Percentiles rank a stretch among this genome's conserved stretches.
phyloP scores from a whole-genome alignment of 2,329 filamentous ascomycete genomes.

The Waltergamsia citrina region DNA sequence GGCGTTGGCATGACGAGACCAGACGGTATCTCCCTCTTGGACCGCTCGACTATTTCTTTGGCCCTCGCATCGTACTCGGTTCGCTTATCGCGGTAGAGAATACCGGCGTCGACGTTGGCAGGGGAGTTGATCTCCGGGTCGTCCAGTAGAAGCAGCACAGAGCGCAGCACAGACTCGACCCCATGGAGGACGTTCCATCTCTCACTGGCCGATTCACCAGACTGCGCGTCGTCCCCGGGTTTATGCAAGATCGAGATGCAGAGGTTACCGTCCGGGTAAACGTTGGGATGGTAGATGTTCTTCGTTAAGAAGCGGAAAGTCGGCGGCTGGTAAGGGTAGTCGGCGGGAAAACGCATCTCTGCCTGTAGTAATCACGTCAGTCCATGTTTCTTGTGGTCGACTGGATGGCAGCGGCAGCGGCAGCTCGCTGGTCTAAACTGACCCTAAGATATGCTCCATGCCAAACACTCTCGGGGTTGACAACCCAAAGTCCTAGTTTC shows the following conservation, averaged over 20 bases:
- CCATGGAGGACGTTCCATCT: conserved; percentile 92
- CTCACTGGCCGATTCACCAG: conserved; percentile 80
- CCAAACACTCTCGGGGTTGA: conserved; percentile 87
- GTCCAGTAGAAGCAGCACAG: conserved; percentile 83
- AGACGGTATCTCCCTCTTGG: conserved; percentile 69
- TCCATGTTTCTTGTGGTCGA: too few species aligned
- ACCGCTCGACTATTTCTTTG: conserved; percentile 58
- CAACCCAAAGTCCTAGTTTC: conserved; percentile 80
- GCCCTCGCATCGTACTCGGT: conserved; percentile 62
- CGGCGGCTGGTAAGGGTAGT: conserved; percentile 85
- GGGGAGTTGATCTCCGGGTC: conserved; percentile 90
- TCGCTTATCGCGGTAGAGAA: conserved; percentile 70
- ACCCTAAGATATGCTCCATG: conserved; percentile 85
- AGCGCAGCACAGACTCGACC: conserved; percentile 89
- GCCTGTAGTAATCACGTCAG: conserved; percentile 42
- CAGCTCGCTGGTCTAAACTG: too few species aligned
- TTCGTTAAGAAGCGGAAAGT: conserved; percentile 72
- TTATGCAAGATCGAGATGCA: conserved; percentile 96
- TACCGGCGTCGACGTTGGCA: conserved; percentile 87
- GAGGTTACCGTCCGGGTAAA: conserved; percentile 81
- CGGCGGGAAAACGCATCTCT: conserved; percentile 75
- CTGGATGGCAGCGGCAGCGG: too few species aligned
- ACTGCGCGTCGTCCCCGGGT: conserved; percentile 86
- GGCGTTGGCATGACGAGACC: conserved; percentile 77
- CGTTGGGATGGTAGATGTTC: conserved; percentile 84